Evolutionary conservation across 306 rosid species (phyloP).

Genomic region (Rosa persica): DNA sequence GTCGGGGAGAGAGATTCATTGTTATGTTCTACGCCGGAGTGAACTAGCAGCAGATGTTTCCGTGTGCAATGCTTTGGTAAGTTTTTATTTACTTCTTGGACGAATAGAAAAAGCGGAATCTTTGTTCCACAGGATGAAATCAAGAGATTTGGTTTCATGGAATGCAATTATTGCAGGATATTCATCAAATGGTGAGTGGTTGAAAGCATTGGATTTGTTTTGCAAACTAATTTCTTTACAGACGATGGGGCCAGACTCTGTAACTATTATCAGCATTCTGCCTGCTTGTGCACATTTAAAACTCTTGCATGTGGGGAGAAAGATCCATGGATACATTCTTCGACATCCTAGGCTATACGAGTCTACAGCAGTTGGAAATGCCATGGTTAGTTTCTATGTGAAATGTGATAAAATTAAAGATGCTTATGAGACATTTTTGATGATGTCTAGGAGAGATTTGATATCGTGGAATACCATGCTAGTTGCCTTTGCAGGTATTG

Average conservation of each 20-base stretch:
- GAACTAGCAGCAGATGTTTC: constrained; percentile 56
- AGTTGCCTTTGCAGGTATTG: constrained; percentile 55
- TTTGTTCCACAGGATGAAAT: constrained; percentile 58
- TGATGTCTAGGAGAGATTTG: constrained; percentile 63
- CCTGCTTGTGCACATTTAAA: constrained; percentile 62
- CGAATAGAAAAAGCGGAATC: constrained; percentile 51
- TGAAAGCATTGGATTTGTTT: constrained; percentile 64
- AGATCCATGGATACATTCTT: constrained; percentile 65
- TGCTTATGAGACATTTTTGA: constrained; percentile 52
- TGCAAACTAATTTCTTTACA: constrained; percentile 40
- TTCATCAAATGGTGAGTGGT: constrained; percentile 64
- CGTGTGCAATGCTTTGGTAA: constrained; percentile 75
- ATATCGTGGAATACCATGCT: constrained; percentile 95
- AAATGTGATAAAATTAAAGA: constrained; percentile 49
- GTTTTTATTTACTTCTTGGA: constrained; percentile 73
- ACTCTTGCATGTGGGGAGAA: constrained; percentile 53
- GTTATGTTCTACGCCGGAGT: constrained; percentile 53
- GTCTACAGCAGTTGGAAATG: constrained; percentile 65
- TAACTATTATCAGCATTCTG: constrained; percentile 71
- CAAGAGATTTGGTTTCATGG: constrained; percentile 90
- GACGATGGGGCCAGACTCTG: constrained; percentile 53
- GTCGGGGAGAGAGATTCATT: constrained; percentile 71
- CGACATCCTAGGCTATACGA: constrained; percentile 46
- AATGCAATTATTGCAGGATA: constrained; percentile 80
- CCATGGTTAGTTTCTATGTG: constrained; percentile 73